Conservation (phyloP, 2,329 filamentous ascomycete species). For the Trichoderma polysporum region DNA sequence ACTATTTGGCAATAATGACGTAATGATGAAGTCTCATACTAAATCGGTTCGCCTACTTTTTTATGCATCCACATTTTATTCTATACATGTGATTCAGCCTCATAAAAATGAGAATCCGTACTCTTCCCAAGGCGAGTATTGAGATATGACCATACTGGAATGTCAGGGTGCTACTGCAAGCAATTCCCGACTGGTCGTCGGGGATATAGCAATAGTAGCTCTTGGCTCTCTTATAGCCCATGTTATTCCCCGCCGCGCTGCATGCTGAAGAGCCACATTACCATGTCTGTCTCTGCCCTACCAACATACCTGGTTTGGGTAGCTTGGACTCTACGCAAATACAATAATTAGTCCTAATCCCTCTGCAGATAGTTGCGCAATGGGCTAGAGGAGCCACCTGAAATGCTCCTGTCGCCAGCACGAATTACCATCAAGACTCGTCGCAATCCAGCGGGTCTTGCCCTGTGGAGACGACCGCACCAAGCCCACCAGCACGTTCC, state of each 20-base stretch:
- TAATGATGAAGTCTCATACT: neutral
- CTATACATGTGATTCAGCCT: neutral
- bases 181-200: neutral
- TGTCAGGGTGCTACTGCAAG: neutral
- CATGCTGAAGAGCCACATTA: neutral
- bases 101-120: neutral
- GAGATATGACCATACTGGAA: neutral
- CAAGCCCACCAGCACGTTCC: no score
- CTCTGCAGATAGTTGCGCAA: no score
- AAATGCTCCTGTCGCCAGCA: neutral
- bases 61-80: neutral
- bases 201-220: neutral
- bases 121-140: neutral
- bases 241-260: neutral
- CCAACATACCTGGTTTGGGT: no score
- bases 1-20: neutral
- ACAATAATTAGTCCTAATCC: no score
- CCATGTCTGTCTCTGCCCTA: no score
- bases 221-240: neutral
- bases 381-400: neutral
- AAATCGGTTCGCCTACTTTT: neutral
- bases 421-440: no score
- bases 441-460: constrained; percentile 1
- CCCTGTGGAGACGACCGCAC: neutral
- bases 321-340: no score